Conservation (phyloP, 768 basidiomycete genomes). For the Russula earlei region DNA sequence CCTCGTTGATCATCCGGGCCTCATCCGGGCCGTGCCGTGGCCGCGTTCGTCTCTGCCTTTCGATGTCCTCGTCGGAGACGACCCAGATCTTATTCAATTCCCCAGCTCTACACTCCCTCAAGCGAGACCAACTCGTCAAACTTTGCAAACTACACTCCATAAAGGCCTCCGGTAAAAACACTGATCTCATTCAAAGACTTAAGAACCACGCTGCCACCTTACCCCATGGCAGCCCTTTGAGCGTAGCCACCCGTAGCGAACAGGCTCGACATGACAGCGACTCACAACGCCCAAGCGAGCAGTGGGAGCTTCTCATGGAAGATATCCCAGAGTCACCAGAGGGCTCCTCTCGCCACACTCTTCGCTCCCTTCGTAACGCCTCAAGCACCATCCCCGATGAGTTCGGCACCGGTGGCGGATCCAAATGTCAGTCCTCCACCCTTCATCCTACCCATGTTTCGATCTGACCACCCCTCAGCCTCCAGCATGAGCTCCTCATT, state of each 20-base stretch:
- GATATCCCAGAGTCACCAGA: conserved; percentile 63
- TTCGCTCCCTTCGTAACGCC: conserved; percentile 38
- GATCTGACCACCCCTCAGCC: conserved; percentile 27
- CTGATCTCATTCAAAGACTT: conserved; percentile 60
- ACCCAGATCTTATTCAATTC: conserved; percentile 80
- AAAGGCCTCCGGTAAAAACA: conserved; percentile 74
- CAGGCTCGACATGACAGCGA: conserved; percentile 24
- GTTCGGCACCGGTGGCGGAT: conserved; percentile 54
- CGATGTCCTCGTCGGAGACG: conserved; percentile 53
- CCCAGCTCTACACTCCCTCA: conserved; percentile 72
- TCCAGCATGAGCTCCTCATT: conserved; percentile 65
- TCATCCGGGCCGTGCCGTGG: too few relatives aligned
- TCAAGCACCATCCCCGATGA: conserved; percentile 40
- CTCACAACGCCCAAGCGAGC: conserved; percentile 55
- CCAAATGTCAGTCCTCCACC: conserved; percentile 39
- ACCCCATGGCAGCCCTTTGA: conserved; percentile 39
- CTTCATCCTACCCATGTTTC: neutral
- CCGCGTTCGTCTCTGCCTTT: too few relatives aligned
- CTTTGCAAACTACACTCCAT: conserved; percentile 77
- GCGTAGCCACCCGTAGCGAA: conserved; percentile 46
- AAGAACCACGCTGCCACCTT: conserved; percentile 59
- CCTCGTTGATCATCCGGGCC: neutral
- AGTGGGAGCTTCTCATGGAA: conserved; percentile 86
- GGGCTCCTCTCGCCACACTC: conserved; percentile 35
- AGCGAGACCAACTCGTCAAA: conserved; percentile 75